Base-by-base conservation (phyloP, 306 rosid genomes). In the Betula pendula region DNA sequence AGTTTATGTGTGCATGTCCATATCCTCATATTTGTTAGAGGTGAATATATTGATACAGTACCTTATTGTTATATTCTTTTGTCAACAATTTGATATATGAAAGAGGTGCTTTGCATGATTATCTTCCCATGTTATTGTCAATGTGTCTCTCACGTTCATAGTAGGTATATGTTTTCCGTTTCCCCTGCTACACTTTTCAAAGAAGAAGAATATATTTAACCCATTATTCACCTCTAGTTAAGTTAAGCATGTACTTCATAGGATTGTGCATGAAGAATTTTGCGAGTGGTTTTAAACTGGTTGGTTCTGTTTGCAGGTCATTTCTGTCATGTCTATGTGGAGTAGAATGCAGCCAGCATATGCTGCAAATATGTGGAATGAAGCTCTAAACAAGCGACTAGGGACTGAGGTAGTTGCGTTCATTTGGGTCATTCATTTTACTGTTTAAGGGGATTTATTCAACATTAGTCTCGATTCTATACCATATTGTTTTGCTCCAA, bases 321-420 rank as follows among this genome's bases (percentile, higher is more conserved):
- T 86, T 86, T 95, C 98, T 89, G 96, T 95, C 93, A 95, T 95
- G 97, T 90, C 98, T 77, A 90, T 95, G 96, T 95, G 97, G 98
- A 89, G 95, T 25, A 88, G 96, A 75, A 31, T 95, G 97, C 98
- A 95, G 92, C 98, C 98, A 25, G 82, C 91, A 15, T 95, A 92
- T 88, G 98, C 98, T 88, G 97, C 97, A 77, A 95, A 92, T 80
- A 95, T 95, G 98, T 95, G 95, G 97, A 95, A 95, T 84, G 98
- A 95, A 84, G 98, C 98, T 47, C 87, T 95, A 77, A 95, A 95
- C 84, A 95, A 90, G 92, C 92, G 98, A 33, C 86, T 92, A 31
- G 96, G 92, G 78, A 92, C 98, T 29, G 96, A 92, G 96, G 97
- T 95, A 84, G 80, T 56, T 70, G 22, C 69, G 14, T 20, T 68